A percentile compares a stretch with the other conserved stretches of the same genome.
These are phyloP conservation scores for Cruciata laevipes DNA, from an alignment of 257 asterid genomes.

Conservation along the genomic window DNA sequence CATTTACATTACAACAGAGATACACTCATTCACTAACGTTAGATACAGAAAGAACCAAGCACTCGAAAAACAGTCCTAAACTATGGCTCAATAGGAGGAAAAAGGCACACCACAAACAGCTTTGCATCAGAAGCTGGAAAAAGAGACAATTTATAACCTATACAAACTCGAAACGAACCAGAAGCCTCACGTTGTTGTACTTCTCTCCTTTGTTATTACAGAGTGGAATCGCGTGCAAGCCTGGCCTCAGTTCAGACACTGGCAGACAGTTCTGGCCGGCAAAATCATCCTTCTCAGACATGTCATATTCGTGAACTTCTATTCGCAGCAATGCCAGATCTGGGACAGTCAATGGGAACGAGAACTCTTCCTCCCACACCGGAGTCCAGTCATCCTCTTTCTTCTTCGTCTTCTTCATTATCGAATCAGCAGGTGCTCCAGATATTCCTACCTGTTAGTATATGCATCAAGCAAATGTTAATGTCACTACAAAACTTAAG, in stretches of 20 bases:
- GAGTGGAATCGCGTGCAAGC: slow-evolving; percentile 54
- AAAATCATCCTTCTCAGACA: slow-evolving; percentile 66
- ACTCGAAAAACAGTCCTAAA: background rate
- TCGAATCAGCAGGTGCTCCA: slow-evolving; percentile 52
- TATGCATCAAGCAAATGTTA: background rate
- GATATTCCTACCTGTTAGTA: slow-evolving; percentile 54
- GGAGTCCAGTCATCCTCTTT: slow-evolving; percentile 59
- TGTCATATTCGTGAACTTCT: slow-evolving; percentile 59
- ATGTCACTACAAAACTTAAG: background rate
- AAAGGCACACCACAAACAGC: background rate
- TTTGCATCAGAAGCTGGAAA: background rate
- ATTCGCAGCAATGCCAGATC: slow-evolving; percentile 59
- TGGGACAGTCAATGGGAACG: slow-evolving; percentile 53
- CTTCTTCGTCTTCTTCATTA: slow-evolving; percentile 41
- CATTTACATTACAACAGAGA: slow-evolving; percentile 9
- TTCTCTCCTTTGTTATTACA: slow-evolving; percentile 46
- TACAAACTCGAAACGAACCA: slow-evolving; percentile 48
- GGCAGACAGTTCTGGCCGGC: slow-evolving; percentile 67
- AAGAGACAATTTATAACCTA: background rate
- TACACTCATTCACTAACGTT: background rate
- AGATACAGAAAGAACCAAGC: slow-evolving; percentile 6
- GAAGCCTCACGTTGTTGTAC: slow-evolving; percentile 42
- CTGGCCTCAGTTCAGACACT: slow-evolving; percentile 49
- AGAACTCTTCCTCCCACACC: slow-evolving; percentile 55
- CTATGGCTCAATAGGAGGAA: too few species aligned